These are phyloP conservation scores for Terfezia claveryi DNA, from an alignment of 495 filamentous ascomycete species.

Conservation along the genomic window DNA sequence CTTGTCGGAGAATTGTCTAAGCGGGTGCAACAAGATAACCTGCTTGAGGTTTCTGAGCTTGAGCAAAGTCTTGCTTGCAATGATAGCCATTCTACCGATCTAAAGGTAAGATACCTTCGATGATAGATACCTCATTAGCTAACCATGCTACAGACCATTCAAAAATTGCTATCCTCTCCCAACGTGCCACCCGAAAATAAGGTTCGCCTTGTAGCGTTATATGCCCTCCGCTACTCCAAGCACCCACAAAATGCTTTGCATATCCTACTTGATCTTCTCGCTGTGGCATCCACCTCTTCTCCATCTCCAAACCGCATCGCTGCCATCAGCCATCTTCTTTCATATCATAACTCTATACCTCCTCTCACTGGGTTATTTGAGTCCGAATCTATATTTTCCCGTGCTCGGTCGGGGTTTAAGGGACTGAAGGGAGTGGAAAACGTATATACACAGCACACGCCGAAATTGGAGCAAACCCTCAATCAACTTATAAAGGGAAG, in stretches of 20 bases:
- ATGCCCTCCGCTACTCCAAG: constrained; percentile 76
- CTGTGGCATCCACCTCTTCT: constrained; percentile 23
- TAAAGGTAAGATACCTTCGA: constrained; percentile 37
- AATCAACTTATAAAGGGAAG: constrained; percentile 84
- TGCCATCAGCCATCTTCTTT: constrained; percentile 52
- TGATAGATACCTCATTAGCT: constrained; percentile 7
- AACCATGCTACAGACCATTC: constrained; percentile 38
- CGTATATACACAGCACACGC: constrained; percentile 94
- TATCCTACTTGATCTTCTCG: constrained; percentile 64
- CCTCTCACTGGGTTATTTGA: constrained; percentile 59
- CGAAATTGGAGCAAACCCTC: constrained; percentile 62
- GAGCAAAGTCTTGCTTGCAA: constrained; percentile 94
- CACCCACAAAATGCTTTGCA: constrained; percentile 59
- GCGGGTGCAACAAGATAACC: constrained; percentile 56
- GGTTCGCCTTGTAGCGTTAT: constrained; percentile 68
- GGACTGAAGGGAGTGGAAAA: constrained; percentile 95
- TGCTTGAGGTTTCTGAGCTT: constrained; percentile 85
- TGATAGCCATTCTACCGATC: constrained; percentile 71
- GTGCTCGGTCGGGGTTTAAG: constrained; percentile 73
- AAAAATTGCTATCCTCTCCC: constrained; percentile 54
- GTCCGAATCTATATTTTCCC: constrained; percentile 72
- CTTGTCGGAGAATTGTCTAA: constrained; percentile 82
- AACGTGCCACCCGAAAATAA: constrained; percentile 53
- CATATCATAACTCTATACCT: constrained; percentile 68
- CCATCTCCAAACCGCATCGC: constrained; percentile 42